Evolutionary conservation across 2,329 filamentous ascomycete genomes (phyloP).

Genomic region (Fusarium veterinarium): DNA sequence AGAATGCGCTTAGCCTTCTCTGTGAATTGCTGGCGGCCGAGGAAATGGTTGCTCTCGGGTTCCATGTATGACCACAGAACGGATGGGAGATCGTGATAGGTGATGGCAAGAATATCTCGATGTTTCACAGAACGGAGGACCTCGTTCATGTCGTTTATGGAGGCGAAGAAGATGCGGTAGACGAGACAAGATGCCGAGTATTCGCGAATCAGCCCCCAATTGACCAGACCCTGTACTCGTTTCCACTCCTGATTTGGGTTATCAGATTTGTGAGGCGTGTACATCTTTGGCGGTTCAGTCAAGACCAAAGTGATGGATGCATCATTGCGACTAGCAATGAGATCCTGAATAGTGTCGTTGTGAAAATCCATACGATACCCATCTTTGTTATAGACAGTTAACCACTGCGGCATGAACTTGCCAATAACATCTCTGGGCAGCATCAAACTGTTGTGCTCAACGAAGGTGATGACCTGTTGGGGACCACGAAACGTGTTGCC

Average conservation of each 20-base stretch:
- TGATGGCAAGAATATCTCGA: constrained; percentile 42
- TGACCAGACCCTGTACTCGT: constrained; percentile 47
- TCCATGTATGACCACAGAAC: constrained; percentile 37
- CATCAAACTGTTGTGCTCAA: constrained; percentile 52
- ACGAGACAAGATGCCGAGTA: constrained; percentile 56
- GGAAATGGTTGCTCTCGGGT: constrained; percentile 1
- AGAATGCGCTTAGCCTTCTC: constrained; percentile 44
- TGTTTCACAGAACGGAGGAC: constrained; percentile 36
- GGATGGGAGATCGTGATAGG: constrained; percentile 39
- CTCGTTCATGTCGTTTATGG: background rate
- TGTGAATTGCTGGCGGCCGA: constrained; percentile 38
- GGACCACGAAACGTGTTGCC: constrained; percentile 56
- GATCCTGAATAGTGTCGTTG: constrained; percentile 60
- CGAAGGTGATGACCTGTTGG: constrained; percentile 54
- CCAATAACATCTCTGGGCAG: background rate
- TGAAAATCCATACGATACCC: constrained; percentile 58
- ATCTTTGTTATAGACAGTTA: constrained; percentile 5
- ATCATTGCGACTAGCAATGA: constrained; percentile 53
- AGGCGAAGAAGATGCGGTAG: constrained; percentile 51
- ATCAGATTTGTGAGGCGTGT: constrained; percentile 38
- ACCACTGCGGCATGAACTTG: constrained; percentile 31
- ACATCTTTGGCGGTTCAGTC: constrained; percentile 62
- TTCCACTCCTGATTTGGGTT: constrained; percentile 34
- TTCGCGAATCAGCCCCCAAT: constrained; percentile 12
- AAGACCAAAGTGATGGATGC: constrained; percentile 63